Base-by-base conservation (phyloP, 495 filamentous ascomycete genomes). In the Neurospora sp. region DNA sequence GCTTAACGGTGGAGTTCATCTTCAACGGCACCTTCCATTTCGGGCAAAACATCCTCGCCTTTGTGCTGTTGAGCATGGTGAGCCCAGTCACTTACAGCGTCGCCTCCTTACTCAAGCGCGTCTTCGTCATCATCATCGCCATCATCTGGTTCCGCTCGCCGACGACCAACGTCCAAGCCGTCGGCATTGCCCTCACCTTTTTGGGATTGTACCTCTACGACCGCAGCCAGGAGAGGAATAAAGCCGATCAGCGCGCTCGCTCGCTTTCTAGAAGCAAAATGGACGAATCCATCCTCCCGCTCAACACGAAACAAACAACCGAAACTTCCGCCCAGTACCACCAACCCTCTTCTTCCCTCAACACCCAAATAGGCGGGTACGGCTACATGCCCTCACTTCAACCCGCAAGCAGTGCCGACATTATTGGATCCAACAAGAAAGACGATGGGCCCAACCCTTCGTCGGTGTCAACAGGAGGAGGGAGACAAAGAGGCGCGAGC, bases 21-120 rank as follows among this genome's bases (percentile, higher is more conserved):
- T 98, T 99, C 86, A 99, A 98, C 79, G 96, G 96, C 61, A 92
- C 93, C 7, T 97, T 96, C 79, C 96, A 99, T 79, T 99, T 99
- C 79, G 93, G 89, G 1, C 96, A 99, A 75, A 97, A 96, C 79
- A 95, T 99, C 45, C 86, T 98, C 70, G 96, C 96, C 1, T 99
- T 99, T 76, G 84, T 97, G 44, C 85, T 99, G 12, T 84, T 98
- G 22, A 94, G 93, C 69, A 90, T 97, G 85, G 90, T 98, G 14
- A 96, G 92, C 3, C 96, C 96, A 4, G 96, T 99, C 40, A 98
- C 96, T 3, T 99, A 99, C 84, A 97, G 93, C 0, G 95, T 99
- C 42, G 96, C 96, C 35, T 93, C 90, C 44, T 85, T 99, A 68
- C 94, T 98, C 75, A 99, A 99, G 82, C 91, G 96, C 38, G 96